These are phyloP conservation scores for Marchantia polymorpha DNA, from an alignment of 225 moss, liverwort and hornwort genomes.

Conservation along the genomic window DNA sequence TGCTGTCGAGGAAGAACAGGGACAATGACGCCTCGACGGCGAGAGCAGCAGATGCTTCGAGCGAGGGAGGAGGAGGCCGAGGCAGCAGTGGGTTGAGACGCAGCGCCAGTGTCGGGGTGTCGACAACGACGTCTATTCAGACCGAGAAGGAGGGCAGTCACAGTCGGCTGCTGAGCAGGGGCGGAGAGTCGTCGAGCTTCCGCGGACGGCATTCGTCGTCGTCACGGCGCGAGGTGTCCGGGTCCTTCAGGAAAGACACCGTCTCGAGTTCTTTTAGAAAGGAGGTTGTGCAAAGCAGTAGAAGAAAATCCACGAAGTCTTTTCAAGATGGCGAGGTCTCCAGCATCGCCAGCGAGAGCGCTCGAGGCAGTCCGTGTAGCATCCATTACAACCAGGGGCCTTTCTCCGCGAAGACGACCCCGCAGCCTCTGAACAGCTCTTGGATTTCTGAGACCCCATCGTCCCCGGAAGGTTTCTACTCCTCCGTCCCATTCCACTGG, in stretches of 20 bases:
- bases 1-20: not conserved
- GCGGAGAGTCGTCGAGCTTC: conserved; percentile 50
- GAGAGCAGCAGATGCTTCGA: not conserved
- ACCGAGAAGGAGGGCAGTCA: conserved; percentile 44
- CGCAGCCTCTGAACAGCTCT: conserved; percentile 8
- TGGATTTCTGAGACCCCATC: conserved; percentile 37
- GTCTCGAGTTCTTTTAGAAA: conserved; percentile 44
- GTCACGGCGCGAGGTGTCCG: conserved; percentile 17
- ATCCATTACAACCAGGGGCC: conserved; percentile 38
- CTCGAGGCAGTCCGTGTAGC: conserved; percentile 39
- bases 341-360: conserved; percentile 46
- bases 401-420: conserved; percentile 26
- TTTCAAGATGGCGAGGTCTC: conserved; percentile 39
- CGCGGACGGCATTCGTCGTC: conserved; percentile 34
- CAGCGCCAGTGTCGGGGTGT: not conserved
- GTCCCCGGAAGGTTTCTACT: conserved; percentile 32
- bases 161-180: conserved; percentile 38
- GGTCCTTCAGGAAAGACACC: conserved; percentile 39
- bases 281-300: conserved; percentile 11
- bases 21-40: not conserved
- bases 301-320: conserved; percentile 33
- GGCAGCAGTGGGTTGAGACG: not conserved
- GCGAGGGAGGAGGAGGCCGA: not conserved
- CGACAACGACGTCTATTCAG: conserved; percentile 31
- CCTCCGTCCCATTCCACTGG: conserved; percentile 62